Evolutionary conservation across 23 red algal genomes (phyloP), one percentile per base, ranked within the genome.

Genomic region (Gracilaria domingensis): DNA sequence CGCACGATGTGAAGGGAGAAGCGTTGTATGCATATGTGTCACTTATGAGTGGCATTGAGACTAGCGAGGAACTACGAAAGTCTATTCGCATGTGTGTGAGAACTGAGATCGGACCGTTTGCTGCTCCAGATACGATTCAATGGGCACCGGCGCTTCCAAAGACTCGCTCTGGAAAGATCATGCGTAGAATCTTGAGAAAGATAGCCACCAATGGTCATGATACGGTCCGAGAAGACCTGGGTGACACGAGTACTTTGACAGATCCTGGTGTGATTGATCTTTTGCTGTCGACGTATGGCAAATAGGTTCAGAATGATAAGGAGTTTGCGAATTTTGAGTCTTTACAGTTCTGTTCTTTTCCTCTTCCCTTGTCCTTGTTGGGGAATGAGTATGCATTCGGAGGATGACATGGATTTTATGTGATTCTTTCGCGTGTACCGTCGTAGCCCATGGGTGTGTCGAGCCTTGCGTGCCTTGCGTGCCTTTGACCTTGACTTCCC

Each of bases 131-230:
- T 28, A 84, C 85, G 2, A 92, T 99, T 29, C 94, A 96, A 34
- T 99, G 94, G 94, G 94, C 91, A n/a, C 61, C 75, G n/a, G 87
- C 91, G 14, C 80, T 99, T 44, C 97, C 97, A 36, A 99, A 99
- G 59, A 99, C 97, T n/a, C 89, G 97, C 14, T 95, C 90, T 44
- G 97, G 97, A n/a, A 99, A 99, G 81, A 99, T 99, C 47, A 96
- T 99, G 91, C 83, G 97, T 24, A 75, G 97, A 37, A 95, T 99
- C 72, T 78, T 99, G 84, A 85, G 97, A 25, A 99, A 96, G 82
- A 96, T 99, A 56, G 94, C 94, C 0, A 82, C 75, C 51, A 83
- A 89, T 50, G 87, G 89, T 28, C 51, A 26, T 24, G 39, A 60
- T 26, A 85, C 79, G 11, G 21, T 29, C 7, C 64, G n/a, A 21